Evolutionary conservation across 768 basidiomycete species (phyloP).

Genomic region (Candolleomyces aberdarensis): DNA sequence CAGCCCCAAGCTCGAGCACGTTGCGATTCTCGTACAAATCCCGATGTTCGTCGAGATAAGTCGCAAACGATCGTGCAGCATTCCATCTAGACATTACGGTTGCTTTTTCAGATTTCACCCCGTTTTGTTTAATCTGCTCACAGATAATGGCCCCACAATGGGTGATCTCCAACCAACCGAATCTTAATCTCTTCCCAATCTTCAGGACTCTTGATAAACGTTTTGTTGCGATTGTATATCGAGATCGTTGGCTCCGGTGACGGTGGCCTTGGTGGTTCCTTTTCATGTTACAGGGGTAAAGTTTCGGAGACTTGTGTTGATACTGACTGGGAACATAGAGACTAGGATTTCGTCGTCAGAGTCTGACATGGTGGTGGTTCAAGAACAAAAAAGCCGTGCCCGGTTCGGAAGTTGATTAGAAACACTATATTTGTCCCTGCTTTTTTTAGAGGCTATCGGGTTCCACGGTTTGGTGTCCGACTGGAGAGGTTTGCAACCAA

Average conservation of each 20-base stretch:
- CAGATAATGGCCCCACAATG: slow-evolving; percentile 82
- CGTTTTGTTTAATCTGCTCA: too few relatives aligned
- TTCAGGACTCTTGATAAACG: slow-evolving; percentile 9
- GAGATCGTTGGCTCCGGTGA: slow-evolving; percentile 59
- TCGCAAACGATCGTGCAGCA: slow-evolving; percentile 68
- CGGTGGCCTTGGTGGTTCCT: slow-evolving; percentile 69
- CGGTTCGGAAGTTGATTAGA: too few relatives aligned
- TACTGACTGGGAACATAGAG: slow-evolving; percentile 10
- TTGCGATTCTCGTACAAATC: slow-evolving; percentile 40
- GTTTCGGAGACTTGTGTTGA: background rate
- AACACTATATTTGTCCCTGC: too few relatives aligned
- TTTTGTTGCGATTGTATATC: slow-evolving; percentile 41
- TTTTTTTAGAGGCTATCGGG: too few relatives aligned
- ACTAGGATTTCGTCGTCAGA: slow-evolving; percentile 3
- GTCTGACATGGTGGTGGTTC: slow-evolving; percentile 36
- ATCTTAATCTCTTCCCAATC: slow-evolving; percentile 51
- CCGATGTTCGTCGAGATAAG: slow-evolving; percentile 57
- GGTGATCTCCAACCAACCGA: slow-evolving; percentile 73
- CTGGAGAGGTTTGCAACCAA: background rate
- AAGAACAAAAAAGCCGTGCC: too few relatives aligned
- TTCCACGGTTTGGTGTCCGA: too few relatives aligned
- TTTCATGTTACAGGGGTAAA: background rate
- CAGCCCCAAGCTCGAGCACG: slow-evolving; percentile 91
- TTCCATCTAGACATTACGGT: slow-evolving; percentile 59
- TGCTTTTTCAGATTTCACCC: too few relatives aligned